Evolutionary conservation across 306 rosid species (phyloP), one percentile per base, ranked within the genome.

Genomic region (Coriaria nepalensis): DNA sequence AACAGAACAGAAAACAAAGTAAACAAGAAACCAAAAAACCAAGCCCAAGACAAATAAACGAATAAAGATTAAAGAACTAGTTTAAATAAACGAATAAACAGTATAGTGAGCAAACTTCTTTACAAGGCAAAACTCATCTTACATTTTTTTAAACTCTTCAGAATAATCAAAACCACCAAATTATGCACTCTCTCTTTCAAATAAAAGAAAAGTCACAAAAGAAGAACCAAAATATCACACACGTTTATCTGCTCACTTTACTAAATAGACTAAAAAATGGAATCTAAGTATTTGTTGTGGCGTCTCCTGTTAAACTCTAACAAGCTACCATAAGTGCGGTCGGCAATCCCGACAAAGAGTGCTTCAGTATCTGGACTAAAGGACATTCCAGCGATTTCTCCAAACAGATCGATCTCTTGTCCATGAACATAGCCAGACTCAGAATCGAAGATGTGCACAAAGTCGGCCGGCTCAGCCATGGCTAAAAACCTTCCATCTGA

Each of bases 391-490:
- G 94, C 94, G 35, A 90, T 85, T 70, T 85, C 96, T 33, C 98
- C 98, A 39, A 90, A 90, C 43, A 90, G 40, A 63, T 85, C 98
- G 0, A 92, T 79, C 67, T 92, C 96, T 61, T 92, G 96, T 35
- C 53, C 71, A 49, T 69, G 72, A 8, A 10, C 12, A 35, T 82
- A 92, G 15, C 79, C 94, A 2, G 68, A 57, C 13, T 52, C 68
- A 0, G 92, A 51, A 52, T 82, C 94, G 7, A 75, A 68, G 40
- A 85, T 49, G 57, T 85, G 95, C 39, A 85, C 85, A 6, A 85
- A 92, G 67, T 92, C 96, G 2, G 98, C 98, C 4, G 98, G 93
- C 60, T 92, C 98, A 4, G 98, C 98, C 70, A 72, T 79, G n/a
- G 93, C 85, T 68, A 92, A 20, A 64, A 82, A 92, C 58, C 68